phyloP scores from a whole-genome alignment of 345 rosid species.

The thale cress (Arabidopsis thaliana) region TAIR10.1 NC_003070.9:25314501-25315000 shows the following conservation, averaged over 20 bases:
- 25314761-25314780: slow-evolving; percentile 90
- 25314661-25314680: slow-evolving; percentile 11
- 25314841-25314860: slow-evolving; percentile 57
- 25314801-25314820: slow-evolving; percentile 95
- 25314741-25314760: slow-evolving; percentile 96
- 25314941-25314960: slow-evolving; percentile 93
- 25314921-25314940: slow-evolving; percentile 99
- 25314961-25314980: slow-evolving; percentile 93
- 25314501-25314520: slow-evolving; percentile 78
- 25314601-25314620: slow-evolving; percentile 92
- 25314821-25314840: slow-evolving; percentile 91
- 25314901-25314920: slow-evolving; percentile 85
- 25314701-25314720: slow-evolving; percentile 37
- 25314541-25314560: slow-evolving; percentile 88
- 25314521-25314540: slow-evolving; percentile 86
- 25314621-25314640: slow-evolving; percentile 64
- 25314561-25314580: slow-evolving; percentile 84
- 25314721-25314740: slow-evolving; percentile 62
- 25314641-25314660: slow-evolving; percentile 86
- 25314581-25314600: slow-evolving; percentile 67
- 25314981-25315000: slow-evolving; percentile 90
- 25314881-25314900: slow-evolving; percentile 16
- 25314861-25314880: background rate
- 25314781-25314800: slow-evolving; percentile 98
- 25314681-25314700: slow-evolving; percentile 6